Percentiles rank a stretch among this genome's conserved stretches.
Evolutionary conservation across 768 basidiomycete genomes (phyloP).

Genomic region (Strobilomyces dryophilus): DNA sequence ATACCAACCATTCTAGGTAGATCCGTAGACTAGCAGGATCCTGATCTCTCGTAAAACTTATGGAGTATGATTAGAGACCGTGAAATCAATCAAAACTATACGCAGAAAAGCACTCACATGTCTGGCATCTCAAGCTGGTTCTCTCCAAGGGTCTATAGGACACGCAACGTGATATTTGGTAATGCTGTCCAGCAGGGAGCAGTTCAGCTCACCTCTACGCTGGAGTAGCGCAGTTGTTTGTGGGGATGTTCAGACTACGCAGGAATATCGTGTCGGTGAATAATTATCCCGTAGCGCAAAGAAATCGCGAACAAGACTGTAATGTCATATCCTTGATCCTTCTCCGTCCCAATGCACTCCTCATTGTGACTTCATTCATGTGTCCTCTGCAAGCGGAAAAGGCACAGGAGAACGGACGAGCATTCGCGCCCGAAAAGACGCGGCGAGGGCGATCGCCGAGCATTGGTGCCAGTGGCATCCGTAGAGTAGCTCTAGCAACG

Average conservation of each 20-base stretch:
- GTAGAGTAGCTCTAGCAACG: too few relatives aligned
- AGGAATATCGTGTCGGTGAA: conserved; percentile 1
- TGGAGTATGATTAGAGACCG: background rate
- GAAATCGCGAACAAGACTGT: conserved; percentile 61
- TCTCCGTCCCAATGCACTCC: conserved; percentile 42
- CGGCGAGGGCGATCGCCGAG: too few relatives aligned
- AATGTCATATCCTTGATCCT: conserved; percentile 65
- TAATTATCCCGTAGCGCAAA: background rate
- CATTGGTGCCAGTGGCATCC: too few relatives aligned
- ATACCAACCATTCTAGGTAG: conserved; percentile 70
- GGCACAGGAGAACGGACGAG: too few relatives aligned
- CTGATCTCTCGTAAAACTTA: conserved; percentile 79
- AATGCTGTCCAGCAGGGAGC: conserved; percentile 78
- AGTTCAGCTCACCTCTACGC: conserved; percentile 71
- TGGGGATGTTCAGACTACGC: conserved; percentile 72
- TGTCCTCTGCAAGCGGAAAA: conserved; percentile 33
- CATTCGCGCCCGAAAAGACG: too few relatives aligned
- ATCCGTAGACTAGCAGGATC: conserved; percentile 82
- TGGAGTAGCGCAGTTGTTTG: conserved; percentile 85
- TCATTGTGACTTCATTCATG: conserved; percentile 82
- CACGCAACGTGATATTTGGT: conserved; percentile 79
- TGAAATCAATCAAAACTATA: background rate
- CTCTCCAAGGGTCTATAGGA: conserved; percentile 76
- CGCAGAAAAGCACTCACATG: conserved; percentile 47
- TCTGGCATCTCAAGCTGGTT: conserved; percentile 86